Percentiles rank a stretch among this genome's conserved stretches.
phyloP scores from a whole-genome alignment of 2,329 filamentous ascomycete species.

The Thelonectria blattea region DNA sequence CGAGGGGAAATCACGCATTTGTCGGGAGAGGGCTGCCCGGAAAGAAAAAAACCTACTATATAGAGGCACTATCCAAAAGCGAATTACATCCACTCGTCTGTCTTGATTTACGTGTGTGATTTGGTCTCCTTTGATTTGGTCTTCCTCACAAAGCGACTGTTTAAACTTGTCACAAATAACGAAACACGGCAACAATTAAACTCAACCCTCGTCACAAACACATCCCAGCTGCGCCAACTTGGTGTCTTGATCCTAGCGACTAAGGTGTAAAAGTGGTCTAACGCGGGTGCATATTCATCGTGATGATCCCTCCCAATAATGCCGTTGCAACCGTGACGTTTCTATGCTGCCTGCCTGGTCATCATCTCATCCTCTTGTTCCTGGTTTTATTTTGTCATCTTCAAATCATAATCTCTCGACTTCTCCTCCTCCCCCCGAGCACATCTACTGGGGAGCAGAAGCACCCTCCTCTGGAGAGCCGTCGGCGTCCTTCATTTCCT shows the following conservation, averaged over 20 bases:
- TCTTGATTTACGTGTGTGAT: background rate
- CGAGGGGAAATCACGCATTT: background rate
- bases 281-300: constrained; percentile 41
- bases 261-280: constrained; percentile 40
- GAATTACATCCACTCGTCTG: background rate
- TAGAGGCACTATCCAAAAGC: constrained; percentile 20
- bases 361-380: constrained; percentile 20
- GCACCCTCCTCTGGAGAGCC: constrained; percentile 58
- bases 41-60: constrained; percentile 5
- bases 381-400: constrained; percentile 32
- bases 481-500: constrained; percentile 70
- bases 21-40: background rate
- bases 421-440: background rate
- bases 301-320: constrained; percentile 39
- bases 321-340: constrained; percentile 34
- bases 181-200: too few species aligned
- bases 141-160: too few species aligned
- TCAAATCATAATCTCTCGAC: constrained; percentile 34
- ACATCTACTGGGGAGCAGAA: constrained; percentile 44
- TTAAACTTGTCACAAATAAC: too few species aligned
- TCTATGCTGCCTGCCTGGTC: constrained; percentile 18
- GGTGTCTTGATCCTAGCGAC: constrained; percentile 38
- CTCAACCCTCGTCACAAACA: too few species aligned
- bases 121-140: too few species aligned
- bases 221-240: too few species aligned